Evolutionary conservation across 441 rosid genomes (phyloP).

Genomic region (Erodium trifolium): DNA sequence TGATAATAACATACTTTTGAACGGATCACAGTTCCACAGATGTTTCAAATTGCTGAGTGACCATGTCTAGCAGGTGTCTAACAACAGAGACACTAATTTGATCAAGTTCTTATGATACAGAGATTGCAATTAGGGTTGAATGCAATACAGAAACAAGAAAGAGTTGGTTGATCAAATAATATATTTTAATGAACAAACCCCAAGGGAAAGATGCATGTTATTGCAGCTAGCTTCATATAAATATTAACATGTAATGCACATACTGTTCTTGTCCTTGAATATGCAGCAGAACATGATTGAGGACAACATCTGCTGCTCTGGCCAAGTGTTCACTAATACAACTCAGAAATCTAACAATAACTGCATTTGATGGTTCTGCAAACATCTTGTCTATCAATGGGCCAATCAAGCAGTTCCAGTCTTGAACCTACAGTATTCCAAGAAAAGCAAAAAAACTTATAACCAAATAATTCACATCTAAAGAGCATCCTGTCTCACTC

Average conservation of each 20-base stretch:
- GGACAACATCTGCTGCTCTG: conserved; percentile 48
- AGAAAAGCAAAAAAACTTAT: conserved; percentile 19
- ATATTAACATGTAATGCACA: conserved; percentile 19
- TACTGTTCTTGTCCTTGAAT: conserved; percentile 57
- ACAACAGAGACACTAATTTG: conserved; percentile 2
- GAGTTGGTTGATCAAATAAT: conserved; percentile 5
- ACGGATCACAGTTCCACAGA: neutral
- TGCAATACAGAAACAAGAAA: neutral
- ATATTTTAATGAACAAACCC: conserved; percentile 1
- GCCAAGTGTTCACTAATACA: conserved; percentile 60
- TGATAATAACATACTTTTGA: neutral
- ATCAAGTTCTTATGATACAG: neutral
- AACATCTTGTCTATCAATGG: conserved; percentile 81
- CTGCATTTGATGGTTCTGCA: conserved; percentile 80
- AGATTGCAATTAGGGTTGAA: neutral
- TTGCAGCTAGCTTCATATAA: neutral
- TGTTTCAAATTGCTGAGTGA: neutral
- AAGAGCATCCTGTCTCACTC: neutral
- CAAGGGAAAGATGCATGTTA: neutral
- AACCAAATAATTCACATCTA: conserved; percentile 3
- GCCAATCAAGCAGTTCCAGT: conserved; percentile 59
- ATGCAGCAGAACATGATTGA: conserved; percentile 43
- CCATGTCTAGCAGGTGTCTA: neutral
- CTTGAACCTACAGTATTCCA: conserved; percentile 48
- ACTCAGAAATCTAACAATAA: conserved; percentile 70